Base-by-base conservation (phyloP, 1,139 yeast genomes). In the Trichomonascaceae sp. region DNA sequence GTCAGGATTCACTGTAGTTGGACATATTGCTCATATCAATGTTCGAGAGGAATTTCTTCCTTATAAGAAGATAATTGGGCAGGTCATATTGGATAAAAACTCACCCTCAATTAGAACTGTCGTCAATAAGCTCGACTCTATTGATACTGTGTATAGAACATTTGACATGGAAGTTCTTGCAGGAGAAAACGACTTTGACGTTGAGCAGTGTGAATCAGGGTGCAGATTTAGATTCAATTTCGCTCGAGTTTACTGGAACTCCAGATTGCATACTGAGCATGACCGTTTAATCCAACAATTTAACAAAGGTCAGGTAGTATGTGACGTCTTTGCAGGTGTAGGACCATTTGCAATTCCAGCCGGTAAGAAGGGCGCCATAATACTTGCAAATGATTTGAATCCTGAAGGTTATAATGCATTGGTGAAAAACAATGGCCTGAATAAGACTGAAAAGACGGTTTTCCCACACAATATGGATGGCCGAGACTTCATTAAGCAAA, bases 321-420 rank as follows among this genome's bases (percentile, higher is more conserved):
- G 90, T 61, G 99, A 95, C 73, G 98, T 90, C 0, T 88, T 95
- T 80, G 99, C 97, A 0, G 99, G 99, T 41, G 99, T 95, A 1
- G 99, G 99, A 0, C 99, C 99, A 2, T 95, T 95, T 74, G 95
- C 96, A 1, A 82, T 93, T 0, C 99, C 99, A 0, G 96, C 97
- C 0, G 99, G 91, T 17, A 90, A 87, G 69, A 88, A 85, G 58
- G 78, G 79, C 18, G 87, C 84, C 2, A 70, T 91, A 53, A 96
- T 88, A 0, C 74, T 91, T 63, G 97, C 98, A 17, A 95, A 91
- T 67, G 99, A 95, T 68, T 76, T 95, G 66, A 95, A 95, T 65
- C 98, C 98, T 0, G 87, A 86, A 58, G 84, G 96, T 53, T 87
- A 73, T 70, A 80, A 81, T 59, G 85, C 86, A 63, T 76, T 95